Base-by-base conservation (phyloP, 2,329 filamentous ascomycete species). In the Passalora sequoiae region DNA sequence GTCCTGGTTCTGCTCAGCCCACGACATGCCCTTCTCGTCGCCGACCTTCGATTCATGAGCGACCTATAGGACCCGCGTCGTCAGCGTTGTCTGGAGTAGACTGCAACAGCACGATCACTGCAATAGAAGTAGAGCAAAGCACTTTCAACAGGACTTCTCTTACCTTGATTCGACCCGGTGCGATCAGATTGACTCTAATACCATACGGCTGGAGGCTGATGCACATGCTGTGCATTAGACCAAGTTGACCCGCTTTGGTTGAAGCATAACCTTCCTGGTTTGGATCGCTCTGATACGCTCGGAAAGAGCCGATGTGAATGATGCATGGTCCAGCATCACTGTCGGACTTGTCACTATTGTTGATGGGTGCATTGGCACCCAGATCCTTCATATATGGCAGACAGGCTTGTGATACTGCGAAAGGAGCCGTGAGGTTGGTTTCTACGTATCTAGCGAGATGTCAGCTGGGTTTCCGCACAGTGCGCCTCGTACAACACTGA, bases 161-260 rank as follows among this genome's bases (percentile, higher is more conserved):
- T 2, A 73, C 72, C 49, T 74, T 68, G 39, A 76, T 71, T 62
- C 72, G 72, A 1, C 73, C 72, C 0, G 71, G 72, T n/a, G 73
- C 59, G 6, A 75, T 66, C 0, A 70, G 62, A 40, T 73, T 75
- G 17, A 72, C 69, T 2, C 69, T 60, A 31, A 75, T 64, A 1
- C 61, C 59, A 32, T 66, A 64, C 3, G 45, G 49, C 4, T 62
- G 60, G 13, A 73, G 54, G 25, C 66, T 69, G n/a, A 71, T 62
- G 9, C 70, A 69, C 69, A 74, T 69, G 16, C 66, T 68, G 51
- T 73, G 71, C 49, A 68, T 72, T 16, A 75, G 51, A 0, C 72
- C 72, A 7, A 74, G 50, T 28, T 70, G 57, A 0, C 72, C 71
- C 1, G 72, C 70, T 55, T 76, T 75, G 1, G 66, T 68, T 0